Percentiles rank a stretch among this genome's conserved stretches.
These are phyloP conservation scores for Cornus controversa DNA, from an alignment of 148 eudicot species.

Conservation along the genomic window DNA sequence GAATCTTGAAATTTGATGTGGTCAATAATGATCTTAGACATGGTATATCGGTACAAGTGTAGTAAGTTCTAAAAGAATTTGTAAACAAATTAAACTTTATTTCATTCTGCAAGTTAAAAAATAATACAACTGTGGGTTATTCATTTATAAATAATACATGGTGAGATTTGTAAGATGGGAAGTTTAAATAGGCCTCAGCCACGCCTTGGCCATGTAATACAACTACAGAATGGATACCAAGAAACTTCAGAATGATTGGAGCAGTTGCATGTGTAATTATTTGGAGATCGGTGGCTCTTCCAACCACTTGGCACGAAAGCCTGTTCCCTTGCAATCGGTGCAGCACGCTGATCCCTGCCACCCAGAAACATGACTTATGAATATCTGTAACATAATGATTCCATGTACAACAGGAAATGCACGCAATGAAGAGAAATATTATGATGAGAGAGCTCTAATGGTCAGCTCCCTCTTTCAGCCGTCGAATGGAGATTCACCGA, in stretches of 20 bases:
- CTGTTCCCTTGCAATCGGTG: constrained; percentile 82
- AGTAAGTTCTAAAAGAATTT: no score
- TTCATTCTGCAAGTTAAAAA: neutral
- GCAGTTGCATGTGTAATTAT: constrained; percentile 10
- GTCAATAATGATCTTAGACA: no score
- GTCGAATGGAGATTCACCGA: no score
- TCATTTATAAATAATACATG: neutral
- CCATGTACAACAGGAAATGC: no score
- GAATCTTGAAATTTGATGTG: no score
- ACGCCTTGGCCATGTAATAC: neutral
- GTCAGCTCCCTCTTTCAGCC: no score
- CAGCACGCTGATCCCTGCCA: constrained; percentile 68
- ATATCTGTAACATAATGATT: no score
- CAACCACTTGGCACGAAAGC: constrained; percentile 92
- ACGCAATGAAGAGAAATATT: no score
- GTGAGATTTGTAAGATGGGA: neutral
- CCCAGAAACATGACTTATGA: neutral
- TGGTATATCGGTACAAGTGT: no score
- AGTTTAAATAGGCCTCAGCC: neutral
- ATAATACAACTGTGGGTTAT: neutral
- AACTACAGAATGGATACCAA: neutral
- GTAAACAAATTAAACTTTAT: neutral
- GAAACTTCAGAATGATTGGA: neutral
- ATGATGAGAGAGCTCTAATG: no score
- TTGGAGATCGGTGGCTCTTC: constrained; percentile 55